Conservation (phyloP, 148 eudicot genomes). For the Simmondsia chinensis region DNA sequence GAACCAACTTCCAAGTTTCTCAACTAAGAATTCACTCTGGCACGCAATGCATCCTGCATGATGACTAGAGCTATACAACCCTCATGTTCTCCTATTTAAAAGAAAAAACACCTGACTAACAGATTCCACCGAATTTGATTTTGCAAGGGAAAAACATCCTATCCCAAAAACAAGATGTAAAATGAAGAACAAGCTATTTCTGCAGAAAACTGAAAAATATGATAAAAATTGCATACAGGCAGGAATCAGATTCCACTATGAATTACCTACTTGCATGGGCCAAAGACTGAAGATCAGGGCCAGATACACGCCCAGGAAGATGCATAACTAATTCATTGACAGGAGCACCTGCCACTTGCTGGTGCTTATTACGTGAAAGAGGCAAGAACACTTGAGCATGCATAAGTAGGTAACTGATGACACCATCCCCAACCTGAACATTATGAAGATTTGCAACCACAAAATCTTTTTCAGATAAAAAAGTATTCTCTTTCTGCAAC, state of each 20-base stretch:
- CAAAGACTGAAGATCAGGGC: conserved; percentile 10
- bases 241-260: not conserved
- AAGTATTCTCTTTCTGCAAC: not conserved
- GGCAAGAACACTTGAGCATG: conserved; percentile 64
- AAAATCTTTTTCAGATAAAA: not conserved
- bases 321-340: conserved; percentile 22
- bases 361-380: conserved; percentile 32
- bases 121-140: no score
- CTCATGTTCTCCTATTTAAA: no score
- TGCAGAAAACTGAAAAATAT: no score
- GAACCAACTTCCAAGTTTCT: no score
- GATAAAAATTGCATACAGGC: not conserved
- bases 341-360: conserved; percentile 69
- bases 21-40: no score
- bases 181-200: no score
- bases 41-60: no score
- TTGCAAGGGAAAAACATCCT: no score
- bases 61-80: no score
- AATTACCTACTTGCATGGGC: conserved; percentile 26
- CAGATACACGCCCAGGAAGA: conserved; percentile 14
- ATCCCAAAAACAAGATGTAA: no score
- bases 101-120: no score
- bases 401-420: conserved; percentile 59
- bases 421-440: conserved; percentile 71
- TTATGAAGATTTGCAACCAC: not conserved